phyloP scores from a whole-genome alignment of 2,329 filamentous ascomycete genomes.

The Coniella lustricola region DNA sequence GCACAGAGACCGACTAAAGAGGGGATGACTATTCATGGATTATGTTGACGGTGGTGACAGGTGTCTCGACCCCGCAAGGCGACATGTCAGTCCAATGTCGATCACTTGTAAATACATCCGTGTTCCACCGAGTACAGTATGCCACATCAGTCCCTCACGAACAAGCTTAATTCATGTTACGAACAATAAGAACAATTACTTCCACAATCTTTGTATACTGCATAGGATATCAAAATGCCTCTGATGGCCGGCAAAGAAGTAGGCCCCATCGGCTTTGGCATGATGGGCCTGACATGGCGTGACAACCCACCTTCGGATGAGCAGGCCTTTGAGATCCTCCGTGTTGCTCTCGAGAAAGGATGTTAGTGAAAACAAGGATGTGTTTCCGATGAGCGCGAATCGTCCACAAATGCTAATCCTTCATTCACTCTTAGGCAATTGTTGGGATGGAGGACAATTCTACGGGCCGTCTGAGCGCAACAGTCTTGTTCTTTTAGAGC shows the following conservation, averaged over 20 bases:
- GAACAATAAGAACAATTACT: too few relatives aligned
- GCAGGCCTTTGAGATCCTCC: slow-evolving; percentile 47
- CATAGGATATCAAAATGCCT: slow-evolving; percentile 22
- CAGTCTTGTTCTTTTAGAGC: slow-evolving; percentile 49
- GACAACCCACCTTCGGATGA: slow-evolving; percentile 33
- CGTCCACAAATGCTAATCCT: not conserved
- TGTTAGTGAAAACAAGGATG: slow-evolving; percentile 13
- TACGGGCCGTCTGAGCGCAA: slow-evolving; percentile 53
- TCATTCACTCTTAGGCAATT: slow-evolving; percentile 23
- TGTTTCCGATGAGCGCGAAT: not conserved
- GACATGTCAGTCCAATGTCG: too few relatives aligned
- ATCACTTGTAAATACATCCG: too few relatives aligned
- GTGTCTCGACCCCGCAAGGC: too few relatives aligned
- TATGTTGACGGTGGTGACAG: too few relatives aligned
- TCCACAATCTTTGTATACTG: too few relatives aligned
- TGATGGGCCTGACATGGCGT: slow-evolving; percentile 36
- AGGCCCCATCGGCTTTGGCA: slow-evolving; percentile 23
- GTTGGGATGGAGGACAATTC: slow-evolving; percentile 46
- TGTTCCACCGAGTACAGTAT: too few relatives aligned
- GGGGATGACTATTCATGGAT: too few relatives aligned
- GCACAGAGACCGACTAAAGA: too few relatives aligned
- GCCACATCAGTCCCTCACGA: too few relatives aligned
- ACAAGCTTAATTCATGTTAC: too few relatives aligned
- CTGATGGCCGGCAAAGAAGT: slow-evolving; percentile 21
- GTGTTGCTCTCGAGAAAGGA: slow-evolving; percentile 39